phyloP scores from a whole-genome alignment of 2,329 filamentous ascomycete genomes.

The Arachnopeziza araneosa region DNA sequence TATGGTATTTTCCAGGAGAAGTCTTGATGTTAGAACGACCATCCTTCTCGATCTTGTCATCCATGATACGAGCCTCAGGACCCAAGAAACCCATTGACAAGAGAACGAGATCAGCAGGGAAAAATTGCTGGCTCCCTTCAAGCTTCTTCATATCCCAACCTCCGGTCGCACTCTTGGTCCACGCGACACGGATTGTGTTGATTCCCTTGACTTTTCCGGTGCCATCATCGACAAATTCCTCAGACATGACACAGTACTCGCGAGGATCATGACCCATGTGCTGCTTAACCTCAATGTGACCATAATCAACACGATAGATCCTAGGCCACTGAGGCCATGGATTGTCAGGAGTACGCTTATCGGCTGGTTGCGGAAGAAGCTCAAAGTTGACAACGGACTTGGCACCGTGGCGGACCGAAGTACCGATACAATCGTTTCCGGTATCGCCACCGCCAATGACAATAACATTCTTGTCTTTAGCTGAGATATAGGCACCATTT shows the following conservation, averaged over 20 bases:
- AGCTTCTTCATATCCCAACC: conserved; percentile 99
- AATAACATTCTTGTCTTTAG: conserved; percentile 91
- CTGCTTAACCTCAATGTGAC: conserved; percentile 90
- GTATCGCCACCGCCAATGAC: conserved; percentile 98
- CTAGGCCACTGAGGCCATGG: conserved; percentile 98
- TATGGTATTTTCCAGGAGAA: conserved; percentile 76
- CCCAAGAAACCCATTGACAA: conserved; percentile 97
- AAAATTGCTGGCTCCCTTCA: conserved; percentile 89
- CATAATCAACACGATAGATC: conserved; percentile 97
- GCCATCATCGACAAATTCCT: conserved; percentile 90
- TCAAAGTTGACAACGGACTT: conserved; percentile 97
- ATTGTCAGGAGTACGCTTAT: conserved; percentile 87
- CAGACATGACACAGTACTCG: conserved; percentile 97
- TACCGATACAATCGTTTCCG: conserved; percentile 96
- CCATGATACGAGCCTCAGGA: conserved; percentile 81
- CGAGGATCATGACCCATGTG: conserved; percentile 95
- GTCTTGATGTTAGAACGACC: conserved; percentile 96
- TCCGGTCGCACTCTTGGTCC: conserved; percentile 82
- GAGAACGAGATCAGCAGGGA: conserved; percentile 90
- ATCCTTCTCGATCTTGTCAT: conserved; percentile 86
- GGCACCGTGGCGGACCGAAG: conserved; percentile 88
- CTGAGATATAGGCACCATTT: conserved; percentile 84
- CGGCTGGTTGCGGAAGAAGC: conserved; percentile 84
- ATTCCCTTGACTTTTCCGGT: conserved; percentile 87
- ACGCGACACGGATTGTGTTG: conserved; percentile 92